Conservation (phyloP, 495 filamentous ascomycete species). For the Xylaria telfairii region DNA sequence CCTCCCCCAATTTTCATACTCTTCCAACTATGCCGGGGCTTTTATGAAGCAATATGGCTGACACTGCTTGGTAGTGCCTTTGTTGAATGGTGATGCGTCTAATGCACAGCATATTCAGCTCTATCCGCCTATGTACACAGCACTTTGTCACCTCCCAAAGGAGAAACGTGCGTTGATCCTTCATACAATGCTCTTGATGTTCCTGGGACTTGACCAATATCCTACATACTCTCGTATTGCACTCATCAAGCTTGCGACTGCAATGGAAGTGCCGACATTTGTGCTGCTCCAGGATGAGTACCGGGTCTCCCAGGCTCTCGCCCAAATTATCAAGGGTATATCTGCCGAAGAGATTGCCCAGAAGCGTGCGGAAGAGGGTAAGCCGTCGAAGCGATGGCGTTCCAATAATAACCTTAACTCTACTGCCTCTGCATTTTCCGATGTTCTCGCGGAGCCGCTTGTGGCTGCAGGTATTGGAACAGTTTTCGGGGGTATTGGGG, state of each 20-base stretch:
- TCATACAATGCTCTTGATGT: conserved; percentile 70
- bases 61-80: conserved; percentile 34
- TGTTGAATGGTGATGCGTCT: conserved; percentile 39
- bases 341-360: conserved; percentile 69
- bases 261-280: conserved; percentile 67
- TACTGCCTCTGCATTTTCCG: conserved; percentile 73
- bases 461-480: conserved; percentile 83
- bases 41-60: conserved; percentile 21
- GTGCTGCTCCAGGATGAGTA: conserved; percentile 74
- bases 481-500: conserved; percentile 79
- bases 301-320: conserved; percentile 73
- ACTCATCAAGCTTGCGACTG: conserved; percentile 71
- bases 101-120: conserved; percentile 47
- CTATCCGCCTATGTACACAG: conserved; percentile 53
- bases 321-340: conserved; percentile 75
- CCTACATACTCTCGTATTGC: conserved; percentile 75
- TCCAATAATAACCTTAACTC: conserved; percentile 72
- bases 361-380: conserved; percentile 71
- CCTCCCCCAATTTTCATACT: neutral
- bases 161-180: conserved; percentile 57
- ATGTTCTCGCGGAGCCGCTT: conserved; percentile 80
- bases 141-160: conserved; percentile 46
- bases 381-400: conserved; percentile 74
- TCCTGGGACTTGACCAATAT: conserved; percentile 85
- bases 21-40: neutral